Conservation (phyloP, 352 stramenopile genomes). For the Phytopythium cucurbitacearum region DNA sequence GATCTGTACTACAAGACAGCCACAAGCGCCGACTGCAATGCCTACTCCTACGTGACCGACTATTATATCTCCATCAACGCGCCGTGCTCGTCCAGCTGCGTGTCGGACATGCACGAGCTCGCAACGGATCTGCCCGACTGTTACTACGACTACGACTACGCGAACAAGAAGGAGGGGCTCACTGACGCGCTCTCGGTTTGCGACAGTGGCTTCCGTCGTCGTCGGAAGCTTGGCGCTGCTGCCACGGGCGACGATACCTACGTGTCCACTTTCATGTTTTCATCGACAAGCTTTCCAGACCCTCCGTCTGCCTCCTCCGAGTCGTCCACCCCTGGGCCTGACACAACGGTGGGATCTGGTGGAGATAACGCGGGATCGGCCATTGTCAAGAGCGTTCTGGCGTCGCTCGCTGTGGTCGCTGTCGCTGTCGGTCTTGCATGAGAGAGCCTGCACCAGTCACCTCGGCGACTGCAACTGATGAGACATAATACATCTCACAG, state of each 20-base stretch:
- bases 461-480: no score
- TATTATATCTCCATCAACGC: constrained; percentile 21
- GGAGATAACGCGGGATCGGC: no score
- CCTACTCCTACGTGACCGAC: constrained; percentile 10
- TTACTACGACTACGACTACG: constrained; percentile 22
- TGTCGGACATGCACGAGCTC: constrained; percentile 9
- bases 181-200: constrained; percentile 1
- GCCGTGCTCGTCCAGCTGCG: constrained; percentile 23
- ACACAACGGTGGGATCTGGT: no score
- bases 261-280: background rate
- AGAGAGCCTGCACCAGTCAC: no score
- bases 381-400: no score
- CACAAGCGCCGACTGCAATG: constrained; percentile 15
- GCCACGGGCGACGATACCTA: background rate
- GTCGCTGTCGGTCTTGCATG: no score
- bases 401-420: no score
- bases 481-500: no score
- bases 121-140: constrained; percentile 21
- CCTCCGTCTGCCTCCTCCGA: no score
- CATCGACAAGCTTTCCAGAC: no score
- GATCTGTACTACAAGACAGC: constrained; percentile 13
- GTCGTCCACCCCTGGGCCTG: no score
- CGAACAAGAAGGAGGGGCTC: constrained; percentile 29
- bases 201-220: background rate
- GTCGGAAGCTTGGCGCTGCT: background rate